These are phyloP conservation scores for Globisporangium middletonii DNA, from an alignment of 352 stramenopile genomes.

Conservation along the genomic window DNA sequence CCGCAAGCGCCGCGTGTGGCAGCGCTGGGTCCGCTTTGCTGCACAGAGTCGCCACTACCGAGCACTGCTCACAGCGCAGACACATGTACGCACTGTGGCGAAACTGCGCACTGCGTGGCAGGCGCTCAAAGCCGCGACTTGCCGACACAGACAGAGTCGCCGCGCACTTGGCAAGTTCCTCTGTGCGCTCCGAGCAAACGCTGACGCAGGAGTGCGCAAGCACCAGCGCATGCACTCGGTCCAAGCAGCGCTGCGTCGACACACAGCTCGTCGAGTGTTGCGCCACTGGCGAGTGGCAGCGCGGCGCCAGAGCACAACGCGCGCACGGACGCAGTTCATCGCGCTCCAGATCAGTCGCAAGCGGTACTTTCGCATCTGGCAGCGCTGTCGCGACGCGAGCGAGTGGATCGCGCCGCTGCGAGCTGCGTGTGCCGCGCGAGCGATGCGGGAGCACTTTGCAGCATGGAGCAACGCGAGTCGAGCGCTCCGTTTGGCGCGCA, in stretches of 20 bases:
- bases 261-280: background rate
- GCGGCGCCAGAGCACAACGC: background rate
- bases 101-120: background rate
- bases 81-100: background rate
- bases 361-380: conserved; percentile 13
- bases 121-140: conserved; percentile 7
- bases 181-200: background rate
- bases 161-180: background rate
- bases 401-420: conserved; percentile 3
- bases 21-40: conserved; percentile 20
- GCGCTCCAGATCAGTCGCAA: conserved; percentile 5
- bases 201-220: background rate
- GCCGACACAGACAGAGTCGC: background rate
- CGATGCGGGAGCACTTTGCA: conserved; percentile 12
- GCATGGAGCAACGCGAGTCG: conserved; percentile 16
- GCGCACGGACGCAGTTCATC: background rate
- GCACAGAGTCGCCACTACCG: background rate
- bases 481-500: conserved; percentile 15
- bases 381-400: conserved; percentile 1
- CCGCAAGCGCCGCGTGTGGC: conserved; percentile 22
- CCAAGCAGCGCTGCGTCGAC: background rate
- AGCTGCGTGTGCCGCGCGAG: background rate
- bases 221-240: background rate
- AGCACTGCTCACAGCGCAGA: background rate
- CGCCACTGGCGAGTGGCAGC: background rate